Base-by-base conservation (phyloP, 805 yeast genomes). In the Scheffersomyces lignosus region DNA sequence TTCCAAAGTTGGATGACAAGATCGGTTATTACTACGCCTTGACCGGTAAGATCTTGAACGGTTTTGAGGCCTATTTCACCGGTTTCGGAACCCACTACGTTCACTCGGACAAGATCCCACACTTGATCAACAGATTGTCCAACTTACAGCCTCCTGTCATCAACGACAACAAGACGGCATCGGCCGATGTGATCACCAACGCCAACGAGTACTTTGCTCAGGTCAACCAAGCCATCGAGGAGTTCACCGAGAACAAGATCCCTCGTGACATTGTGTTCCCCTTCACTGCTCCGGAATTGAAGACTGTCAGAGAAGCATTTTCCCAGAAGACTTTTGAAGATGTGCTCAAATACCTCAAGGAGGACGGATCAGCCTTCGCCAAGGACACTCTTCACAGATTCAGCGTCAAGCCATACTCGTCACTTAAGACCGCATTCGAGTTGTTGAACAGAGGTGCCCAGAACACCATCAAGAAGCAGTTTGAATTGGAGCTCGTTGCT, bases 61-160 rank as follows among this genome's bases (percentile, higher is more conserved):
- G 97, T 12, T 67, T 73, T 46, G 98, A 91, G 55, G 81, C 84
- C n/a, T 82, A 87, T 53, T 60, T 82, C 46, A 73, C 83, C 6
- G 98, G 98, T 22, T 75, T 84, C 46, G 95, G 96, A 27, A 88
- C 98, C 10, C 99, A 93, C 59, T 93, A 80, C 55, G 83, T 91
- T 18, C 81, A 87, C 13, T 70, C 83, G 23, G 77, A 72, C 41
- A 77, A 83, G 46, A 56, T 89, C 33, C 73, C 71, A 1, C 81
- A 77, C 17, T 72, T 91, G 48, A 73, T 77, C 44, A 71, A 70
- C 34, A 78, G 95, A 45, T 71, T 91, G 42, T 72, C 84, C 6
- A 80, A 75, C 50, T 66, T 87, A 43, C 78, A 75, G 40, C 66
- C 71, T 14, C 70, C 73, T 3, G 49, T 55, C 18, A 45, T 56